A percentile compares a stretch with the other conserved stretches of the same genome.
Evolutionary conservation across 2,329 filamentous ascomycete genomes (phyloP).

Genomic region (Stagonosporopsis chrysanthemi): DNA sequence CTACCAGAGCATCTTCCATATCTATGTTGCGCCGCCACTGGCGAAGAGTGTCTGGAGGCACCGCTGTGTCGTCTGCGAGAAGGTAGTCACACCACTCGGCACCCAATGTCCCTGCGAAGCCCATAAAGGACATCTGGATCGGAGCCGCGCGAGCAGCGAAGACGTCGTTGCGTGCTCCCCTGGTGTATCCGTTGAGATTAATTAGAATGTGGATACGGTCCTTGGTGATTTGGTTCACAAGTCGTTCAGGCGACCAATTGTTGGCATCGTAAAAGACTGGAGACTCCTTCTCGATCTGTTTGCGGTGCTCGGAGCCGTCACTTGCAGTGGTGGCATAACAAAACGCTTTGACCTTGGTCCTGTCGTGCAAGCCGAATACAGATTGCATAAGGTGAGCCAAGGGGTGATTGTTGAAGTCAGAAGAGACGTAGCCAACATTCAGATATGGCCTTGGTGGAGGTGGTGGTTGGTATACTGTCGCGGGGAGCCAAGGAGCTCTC

Average conservation of each 20-base stretch:
- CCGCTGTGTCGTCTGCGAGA: slow-evolving; percentile 85
- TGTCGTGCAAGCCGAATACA: slow-evolving; percentile 90
- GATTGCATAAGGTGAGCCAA: slow-evolving; percentile 98
- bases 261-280: slow-evolving; percentile 91
- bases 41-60: slow-evolving; percentile 81
- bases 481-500: slow-evolving; percentile 83
- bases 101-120: slow-evolving; percentile 92
- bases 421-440: slow-evolving; percentile 96
- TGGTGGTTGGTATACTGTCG: slow-evolving; percentile 83
- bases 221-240: slow-evolving; percentile 84
- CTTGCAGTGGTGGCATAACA: slow-evolving; percentile 96
- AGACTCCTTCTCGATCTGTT: slow-evolving; percentile 91
- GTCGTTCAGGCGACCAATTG: slow-evolving; percentile 80
- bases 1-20: slow-evolving; percentile 70
- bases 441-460: slow-evolving; percentile 80
- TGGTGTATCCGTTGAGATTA: slow-evolving; percentile 97
- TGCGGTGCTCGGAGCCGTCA: slow-evolving; percentile 86
- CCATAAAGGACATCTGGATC: slow-evolving; percentile 99
- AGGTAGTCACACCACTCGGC: slow-evolving; percentile 99
- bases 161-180: slow-evolving; percentile 95
- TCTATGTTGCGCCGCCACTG: slow-evolving; percentile 78
- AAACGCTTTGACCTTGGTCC: slow-evolving; percentile 76
- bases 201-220: slow-evolving; percentile 94
- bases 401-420: slow-evolving; percentile 98
- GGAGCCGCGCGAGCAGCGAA: slow-evolving; percentile 94